These are phyloP conservation scores for Colletotrichum agaves DNA, from an alignment of 2,329 filamentous ascomycete genomes.

Conservation along the genomic window DNA sequence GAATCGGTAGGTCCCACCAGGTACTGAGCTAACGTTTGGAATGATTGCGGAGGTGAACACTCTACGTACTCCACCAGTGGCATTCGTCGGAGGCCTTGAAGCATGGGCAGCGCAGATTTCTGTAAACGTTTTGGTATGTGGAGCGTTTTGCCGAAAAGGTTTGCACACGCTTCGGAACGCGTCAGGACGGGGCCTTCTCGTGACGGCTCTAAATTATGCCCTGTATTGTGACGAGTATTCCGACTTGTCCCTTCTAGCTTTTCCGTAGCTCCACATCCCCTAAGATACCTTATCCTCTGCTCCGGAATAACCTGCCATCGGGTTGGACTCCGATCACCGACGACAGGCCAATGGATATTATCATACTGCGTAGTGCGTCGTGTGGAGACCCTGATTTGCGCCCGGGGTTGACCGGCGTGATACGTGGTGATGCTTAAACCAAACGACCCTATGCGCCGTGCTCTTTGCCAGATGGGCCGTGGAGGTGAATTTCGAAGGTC, in stretches of 20 bases:
- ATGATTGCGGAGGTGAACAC: too few relatives aligned
- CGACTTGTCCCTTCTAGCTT: too few relatives aligned
- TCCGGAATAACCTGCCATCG: too few relatives aligned
- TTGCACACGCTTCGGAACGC: constrained; percentile 31
- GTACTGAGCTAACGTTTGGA: too few relatives aligned
- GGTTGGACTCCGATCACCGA: constrained; percentile 31
- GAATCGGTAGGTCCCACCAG: too few relatives aligned
- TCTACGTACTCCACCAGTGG: too few relatives aligned
- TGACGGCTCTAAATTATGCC: too few relatives aligned
- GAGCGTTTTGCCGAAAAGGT: constrained; percentile 25
- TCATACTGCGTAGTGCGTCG: neutral
- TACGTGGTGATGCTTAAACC: constrained; percentile 16
- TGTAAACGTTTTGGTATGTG: constrained; percentile 18
- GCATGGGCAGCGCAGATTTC: constrained; percentile 5
- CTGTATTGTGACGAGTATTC: too few relatives aligned
- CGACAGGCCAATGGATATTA: neutral
- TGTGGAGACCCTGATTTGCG: constrained; percentile 36
- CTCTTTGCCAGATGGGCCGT: neutral
- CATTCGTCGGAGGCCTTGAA: neutral
- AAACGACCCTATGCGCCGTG: constrained; percentile 16
- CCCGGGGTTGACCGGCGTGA: constrained; percentile 31
- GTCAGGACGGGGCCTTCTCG: too few relatives aligned
- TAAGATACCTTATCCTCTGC: too few relatives aligned
- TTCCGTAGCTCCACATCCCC: too few relatives aligned
- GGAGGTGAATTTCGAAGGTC: neutral